phyloP scores from a whole-genome alignment of 1,284 basidiomycete species.

The Crepidotus sp. region DNA sequence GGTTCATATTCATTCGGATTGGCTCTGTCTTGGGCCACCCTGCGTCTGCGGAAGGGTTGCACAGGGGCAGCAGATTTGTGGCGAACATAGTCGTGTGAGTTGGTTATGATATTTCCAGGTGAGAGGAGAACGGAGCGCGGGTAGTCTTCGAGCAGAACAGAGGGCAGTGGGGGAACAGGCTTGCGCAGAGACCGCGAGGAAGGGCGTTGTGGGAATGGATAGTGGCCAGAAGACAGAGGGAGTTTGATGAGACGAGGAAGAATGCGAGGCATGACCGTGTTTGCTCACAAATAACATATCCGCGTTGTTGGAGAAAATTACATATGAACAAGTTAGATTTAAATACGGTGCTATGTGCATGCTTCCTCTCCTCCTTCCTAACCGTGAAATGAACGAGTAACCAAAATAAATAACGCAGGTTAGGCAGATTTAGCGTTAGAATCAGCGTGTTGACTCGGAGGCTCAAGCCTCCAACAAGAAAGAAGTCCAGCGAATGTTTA shows the following conservation, averaged over 20 bases:
- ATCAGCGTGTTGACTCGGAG: neutral
- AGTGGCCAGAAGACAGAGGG: constrained; percentile 9
- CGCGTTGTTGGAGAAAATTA: neutral
- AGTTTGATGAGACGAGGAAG: constrained; percentile 17
- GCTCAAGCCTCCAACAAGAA: constrained; percentile 4
- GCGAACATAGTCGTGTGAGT: constrained; percentile 35
- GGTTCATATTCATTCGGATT: constrained; percentile 25
- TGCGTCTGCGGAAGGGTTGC: constrained; percentile 25
- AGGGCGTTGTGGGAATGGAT: neutral
- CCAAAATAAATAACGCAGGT: constrained; percentile 11
- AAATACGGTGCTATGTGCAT: constrained; percentile 16
- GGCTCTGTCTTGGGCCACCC: constrained; percentile 12
- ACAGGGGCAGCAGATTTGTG: constrained; percentile 53
- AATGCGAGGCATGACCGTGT: constrained; percentile 15
- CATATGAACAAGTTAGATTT: constrained; percentile 14
- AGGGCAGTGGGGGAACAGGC: constrained; percentile 31
- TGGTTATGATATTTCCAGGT: constrained; percentile 41
- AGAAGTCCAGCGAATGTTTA: neutral
- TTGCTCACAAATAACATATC: no score
- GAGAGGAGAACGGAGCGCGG: constrained; percentile 50
- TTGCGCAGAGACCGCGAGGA: constrained; percentile 20
- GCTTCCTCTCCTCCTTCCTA: constrained; percentile 7
- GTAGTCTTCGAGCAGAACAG: constrained; percentile 35
- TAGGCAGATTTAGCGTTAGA: constrained; percentile 1
- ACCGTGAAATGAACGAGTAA: constrained; percentile 1